Percentiles rank a stretch among this genome's conserved stretches.
phyloP scores from a whole-genome alignment of 192 early-diverging fungal species.

The Coemansia sp. region DNA sequence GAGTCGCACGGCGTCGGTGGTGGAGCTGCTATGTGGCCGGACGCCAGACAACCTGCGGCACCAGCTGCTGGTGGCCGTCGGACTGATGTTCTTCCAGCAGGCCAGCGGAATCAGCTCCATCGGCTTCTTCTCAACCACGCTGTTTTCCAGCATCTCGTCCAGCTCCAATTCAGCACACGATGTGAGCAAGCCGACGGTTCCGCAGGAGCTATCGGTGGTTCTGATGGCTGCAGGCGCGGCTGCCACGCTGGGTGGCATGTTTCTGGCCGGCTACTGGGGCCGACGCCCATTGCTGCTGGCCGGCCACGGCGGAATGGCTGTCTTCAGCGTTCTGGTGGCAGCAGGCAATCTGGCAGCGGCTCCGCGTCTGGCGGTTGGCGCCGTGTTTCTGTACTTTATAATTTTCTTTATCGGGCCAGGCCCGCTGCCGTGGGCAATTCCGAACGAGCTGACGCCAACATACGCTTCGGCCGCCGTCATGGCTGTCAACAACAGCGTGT shows the following conservation, averaged over 20 bases:
- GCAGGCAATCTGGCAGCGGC: conserved; percentile 57
- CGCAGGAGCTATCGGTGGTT: conserved; percentile 37
- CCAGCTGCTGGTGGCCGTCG: conserved; percentile 62
- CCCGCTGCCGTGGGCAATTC: conserved; percentile 75
- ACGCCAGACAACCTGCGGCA: conserved; percentile 57
- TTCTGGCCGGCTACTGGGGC: conserved; percentile 64
- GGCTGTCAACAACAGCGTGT: conserved; percentile 67
- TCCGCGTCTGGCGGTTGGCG: conserved; percentile 54
- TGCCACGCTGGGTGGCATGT: conserved; percentile 26
- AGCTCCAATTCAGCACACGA: neutral
- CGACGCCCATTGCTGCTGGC: conserved; percentile 66
- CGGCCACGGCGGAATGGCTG: conserved; percentile 60
- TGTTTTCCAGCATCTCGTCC: conserved; percentile 49
- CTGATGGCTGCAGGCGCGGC: conserved; percentile 24
- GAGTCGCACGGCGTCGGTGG: conserved; percentile 30
- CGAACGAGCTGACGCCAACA: conserved; percentile 73
- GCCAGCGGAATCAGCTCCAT: conserved; percentile 78
- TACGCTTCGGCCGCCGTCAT: conserved; percentile 67
- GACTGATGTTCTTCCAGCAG: conserved; percentile 73
- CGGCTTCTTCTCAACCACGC: conserved; percentile 77
- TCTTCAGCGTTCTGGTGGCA: conserved; percentile 60
- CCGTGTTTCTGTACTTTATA: conserved; percentile 70
- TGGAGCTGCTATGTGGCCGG: conserved; percentile 55
- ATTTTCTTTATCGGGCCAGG: conserved; percentile 77
- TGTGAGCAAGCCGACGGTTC: conserved; percentile 23